These are phyloP conservation scores for Acacia crassicarpa DNA, from an alignment of 306 rosid genomes.

Conservation along the genomic window DNA sequence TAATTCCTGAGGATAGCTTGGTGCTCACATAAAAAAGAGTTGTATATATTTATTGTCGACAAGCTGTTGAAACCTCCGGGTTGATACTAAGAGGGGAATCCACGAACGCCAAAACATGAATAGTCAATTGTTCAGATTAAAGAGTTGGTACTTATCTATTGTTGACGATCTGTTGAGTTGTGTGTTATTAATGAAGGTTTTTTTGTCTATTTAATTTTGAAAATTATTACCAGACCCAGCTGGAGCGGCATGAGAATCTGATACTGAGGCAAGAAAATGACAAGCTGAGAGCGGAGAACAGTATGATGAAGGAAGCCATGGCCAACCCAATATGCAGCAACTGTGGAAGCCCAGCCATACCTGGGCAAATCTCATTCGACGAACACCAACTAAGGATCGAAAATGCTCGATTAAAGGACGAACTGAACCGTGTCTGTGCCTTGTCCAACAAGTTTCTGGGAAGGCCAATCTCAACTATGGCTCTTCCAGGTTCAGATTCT, in stretches of 20 bases:
- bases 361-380: slow-evolving; percentile 82
- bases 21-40: too few relatives aligned
- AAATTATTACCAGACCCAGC: slow-evolving; percentile 63
- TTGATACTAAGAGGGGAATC: too few relatives aligned
- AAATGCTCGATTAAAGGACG: slow-evolving; percentile 84
- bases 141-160: neutral
- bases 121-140: too few relatives aligned
- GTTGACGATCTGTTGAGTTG: neutral
- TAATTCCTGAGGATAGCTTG: too few relatives aligned
- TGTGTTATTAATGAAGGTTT: neutral
- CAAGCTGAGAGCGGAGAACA: slow-evolving; percentile 87
- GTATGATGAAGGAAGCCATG: slow-evolving; percentile 85
- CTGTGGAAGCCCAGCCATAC: slow-evolving; percentile 95
- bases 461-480: slow-evolving; percentile 61
- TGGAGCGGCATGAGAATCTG: slow-evolving; percentile 90
- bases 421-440: slow-evolving; percentile 63
- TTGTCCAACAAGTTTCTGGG: slow-evolving; percentile 84
- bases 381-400: slow-evolving; percentile 90
- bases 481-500: slow-evolving; percentile 48
- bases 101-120: too few relatives aligned
- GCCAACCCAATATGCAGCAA: slow-evolving; percentile 70
- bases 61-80: too few relatives aligned
- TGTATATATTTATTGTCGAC: too few relatives aligned
- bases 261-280: slow-evolving; percentile 89
- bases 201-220: slow-evolving; percentile 8